Conservation (phyloP, 2,329 filamentous ascomycete species). For the Trichoderma pleuroti region DNA sequence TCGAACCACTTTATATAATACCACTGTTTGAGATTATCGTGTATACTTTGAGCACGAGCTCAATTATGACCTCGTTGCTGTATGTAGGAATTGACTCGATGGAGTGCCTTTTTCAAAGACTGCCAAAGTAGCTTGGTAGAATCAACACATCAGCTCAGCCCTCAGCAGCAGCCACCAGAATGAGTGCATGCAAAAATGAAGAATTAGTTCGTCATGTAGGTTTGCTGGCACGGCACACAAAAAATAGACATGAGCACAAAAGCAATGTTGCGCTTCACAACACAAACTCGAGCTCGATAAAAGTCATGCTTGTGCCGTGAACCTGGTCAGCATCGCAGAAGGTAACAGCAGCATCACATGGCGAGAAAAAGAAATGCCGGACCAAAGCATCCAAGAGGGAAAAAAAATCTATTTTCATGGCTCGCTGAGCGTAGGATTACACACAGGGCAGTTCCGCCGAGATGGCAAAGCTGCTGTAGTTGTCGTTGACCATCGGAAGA, state of each 20-base stretch:
- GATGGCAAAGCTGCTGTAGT: conserved; percentile 8
- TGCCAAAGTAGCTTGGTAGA: too few relatives aligned
- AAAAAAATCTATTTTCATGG: conserved; percentile 18
- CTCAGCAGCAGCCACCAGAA: background rate
- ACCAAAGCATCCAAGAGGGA: background rate
- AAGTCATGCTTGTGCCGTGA: background rate
- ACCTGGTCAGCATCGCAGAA: background rate
- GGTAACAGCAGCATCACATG: background rate
- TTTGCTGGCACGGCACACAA: background rate
- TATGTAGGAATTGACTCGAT: background rate
- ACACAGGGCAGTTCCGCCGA: conserved; percentile 10
- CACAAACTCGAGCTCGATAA: background rate
- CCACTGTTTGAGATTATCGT: background rate
- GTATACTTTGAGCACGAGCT: background rate
- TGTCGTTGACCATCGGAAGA: conserved; percentile 1
- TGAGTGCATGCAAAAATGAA: background rate
- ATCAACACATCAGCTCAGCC: background rate
- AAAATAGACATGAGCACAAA: background rate
- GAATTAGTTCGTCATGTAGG: background rate
- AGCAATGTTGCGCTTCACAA: background rate
- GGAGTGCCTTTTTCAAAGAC: background rate
- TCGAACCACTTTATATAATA: background rate
- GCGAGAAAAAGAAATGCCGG: background rate
- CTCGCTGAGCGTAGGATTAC: conserved; percentile 17
- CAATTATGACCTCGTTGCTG: background rate